These are phyloP conservation scores for Eutrema salsugineum DNA, from an alignment of 441 rosid genomes.

Conservation along the genomic window DNA sequence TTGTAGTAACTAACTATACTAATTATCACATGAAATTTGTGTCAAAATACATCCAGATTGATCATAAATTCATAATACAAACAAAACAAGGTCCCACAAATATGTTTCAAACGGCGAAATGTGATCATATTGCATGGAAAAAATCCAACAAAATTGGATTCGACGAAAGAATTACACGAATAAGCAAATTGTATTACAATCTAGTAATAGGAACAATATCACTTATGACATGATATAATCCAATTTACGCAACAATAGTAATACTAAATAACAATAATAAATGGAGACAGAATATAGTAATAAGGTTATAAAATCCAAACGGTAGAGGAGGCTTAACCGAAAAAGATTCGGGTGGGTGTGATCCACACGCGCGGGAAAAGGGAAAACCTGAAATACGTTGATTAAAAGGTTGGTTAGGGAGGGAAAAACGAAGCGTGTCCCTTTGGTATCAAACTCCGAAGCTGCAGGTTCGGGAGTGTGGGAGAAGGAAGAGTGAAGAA, in stretches of 20 bases:
- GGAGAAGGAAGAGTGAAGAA: slow-evolving; percentile 22
- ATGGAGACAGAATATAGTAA: background rate
- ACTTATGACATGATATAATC: slow-evolving; percentile 7
- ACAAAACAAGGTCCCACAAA: background rate
- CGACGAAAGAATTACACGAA: background rate
- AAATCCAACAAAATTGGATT: background rate
- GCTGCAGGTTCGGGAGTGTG: slow-evolving; percentile 28
- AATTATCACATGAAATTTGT: background rate
- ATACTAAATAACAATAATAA: background rate
- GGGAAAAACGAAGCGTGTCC: background rate
- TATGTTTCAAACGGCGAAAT: background rate
- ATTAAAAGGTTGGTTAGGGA: background rate
- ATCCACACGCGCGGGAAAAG: slow-evolving; percentile 16
- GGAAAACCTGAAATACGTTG: slow-evolving; percentile 6
- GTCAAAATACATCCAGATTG: background rate
- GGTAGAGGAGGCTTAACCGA: slow-evolving; percentile 22
- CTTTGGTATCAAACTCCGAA: slow-evolving; percentile 2
- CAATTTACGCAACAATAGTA: slow-evolving; percentile 11
- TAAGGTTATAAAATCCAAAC: slow-evolving; percentile 14
- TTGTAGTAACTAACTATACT: background rate
- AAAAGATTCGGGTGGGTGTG: slow-evolving; percentile 21
- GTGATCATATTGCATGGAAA: background rate
- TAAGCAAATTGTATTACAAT: background rate
- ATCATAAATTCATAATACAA: background rate
- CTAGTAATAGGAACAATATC: background rate